Conservation (phyloP, 2,329 filamentous ascomycete species). For the Aureobasidium sp. region DNA sequence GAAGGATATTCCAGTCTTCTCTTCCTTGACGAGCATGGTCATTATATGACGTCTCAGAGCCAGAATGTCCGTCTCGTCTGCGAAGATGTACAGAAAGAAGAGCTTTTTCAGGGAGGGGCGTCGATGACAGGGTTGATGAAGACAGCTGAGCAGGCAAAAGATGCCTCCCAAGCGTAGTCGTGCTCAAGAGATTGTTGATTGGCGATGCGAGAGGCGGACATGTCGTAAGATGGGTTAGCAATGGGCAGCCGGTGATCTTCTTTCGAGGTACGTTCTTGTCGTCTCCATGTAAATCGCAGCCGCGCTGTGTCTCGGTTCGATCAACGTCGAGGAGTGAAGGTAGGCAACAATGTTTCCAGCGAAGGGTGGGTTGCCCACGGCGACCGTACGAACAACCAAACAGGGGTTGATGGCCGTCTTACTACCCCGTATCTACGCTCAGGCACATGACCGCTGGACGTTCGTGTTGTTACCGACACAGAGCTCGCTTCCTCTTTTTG, state of each 20-base stretch:
- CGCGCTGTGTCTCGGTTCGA: too few relatives aligned
- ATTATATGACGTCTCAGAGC: not conserved
- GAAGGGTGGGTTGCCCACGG: not conserved
- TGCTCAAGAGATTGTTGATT: too few relatives aligned
- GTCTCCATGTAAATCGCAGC: too few relatives aligned
- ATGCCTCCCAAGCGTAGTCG: too few relatives aligned
- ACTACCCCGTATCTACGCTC: not conserved
- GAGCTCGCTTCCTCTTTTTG: not conserved
- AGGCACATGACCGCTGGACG: not conserved
- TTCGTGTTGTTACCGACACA: not conserved
- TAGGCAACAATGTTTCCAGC: not conserved
- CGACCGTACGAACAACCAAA: not conserved
- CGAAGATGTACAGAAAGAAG: not conserved
- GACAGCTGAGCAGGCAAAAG: too few relatives aligned
- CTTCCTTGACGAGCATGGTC: not conserved
- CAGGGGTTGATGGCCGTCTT: not conserved
- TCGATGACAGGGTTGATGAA: too few relatives aligned
- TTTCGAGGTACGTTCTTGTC: too few relatives aligned
- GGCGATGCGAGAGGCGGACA: too few relatives aligned
- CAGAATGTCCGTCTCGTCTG: not conserved
- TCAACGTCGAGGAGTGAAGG: not conserved
- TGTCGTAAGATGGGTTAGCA: too few relatives aligned
- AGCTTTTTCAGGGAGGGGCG: not conserved
- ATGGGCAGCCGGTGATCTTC: too few relatives aligned
- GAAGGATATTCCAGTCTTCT: not conserved